Evolutionary conservation across 768 basidiomycete genomes (phyloP).

Genomic region (Serendipita vermifera): DNA sequence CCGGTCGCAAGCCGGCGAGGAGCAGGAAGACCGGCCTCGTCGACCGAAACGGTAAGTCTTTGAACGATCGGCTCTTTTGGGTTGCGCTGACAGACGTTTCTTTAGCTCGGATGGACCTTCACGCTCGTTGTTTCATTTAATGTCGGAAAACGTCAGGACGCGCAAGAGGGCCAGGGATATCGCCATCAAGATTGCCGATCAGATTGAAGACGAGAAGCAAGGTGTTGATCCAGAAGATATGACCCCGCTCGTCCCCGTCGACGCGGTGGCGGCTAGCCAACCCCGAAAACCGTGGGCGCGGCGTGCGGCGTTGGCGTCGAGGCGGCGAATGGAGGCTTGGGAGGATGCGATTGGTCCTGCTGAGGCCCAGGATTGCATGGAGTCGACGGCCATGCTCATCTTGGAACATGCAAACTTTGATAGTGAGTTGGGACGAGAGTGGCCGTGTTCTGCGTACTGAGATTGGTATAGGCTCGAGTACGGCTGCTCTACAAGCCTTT

Average conservation of each 20-base stretch:
- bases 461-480: conserved; percentile 48
- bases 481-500: conserved; percentile 62
- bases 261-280: not conserved
- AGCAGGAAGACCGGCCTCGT: too few relatives aligned
- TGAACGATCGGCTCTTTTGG: too few relatives aligned
- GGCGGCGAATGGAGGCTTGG: conserved; percentile 16
- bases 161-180: conserved; percentile 4
- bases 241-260: not conserved
- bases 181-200: conserved; percentile 7
- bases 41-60: too few relatives aligned
- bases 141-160: conserved; percentile 2
- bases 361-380: conserved; percentile 49
- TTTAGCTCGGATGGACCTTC: too few relatives aligned
- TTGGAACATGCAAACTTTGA: conserved; percentile 89
- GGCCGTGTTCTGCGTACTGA: not conserved
- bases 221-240: conserved; percentile 1
- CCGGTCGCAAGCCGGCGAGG: too few relatives aligned
- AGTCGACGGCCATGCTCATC: conserved; percentile 63
- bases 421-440: conserved; percentile 35
- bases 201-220: conserved; percentile 8
- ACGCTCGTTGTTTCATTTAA: too few relatives aligned
- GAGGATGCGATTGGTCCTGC: conserved; percentile 46
- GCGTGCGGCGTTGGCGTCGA: conserved; percentile 34
- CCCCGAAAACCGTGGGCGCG: conserved; percentile 1
- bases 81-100: too few relatives aligned